Base-by-base conservation (phyloP, 2,329 filamentous ascomycete genomes). In the Verticillium nubilum region DNA sequence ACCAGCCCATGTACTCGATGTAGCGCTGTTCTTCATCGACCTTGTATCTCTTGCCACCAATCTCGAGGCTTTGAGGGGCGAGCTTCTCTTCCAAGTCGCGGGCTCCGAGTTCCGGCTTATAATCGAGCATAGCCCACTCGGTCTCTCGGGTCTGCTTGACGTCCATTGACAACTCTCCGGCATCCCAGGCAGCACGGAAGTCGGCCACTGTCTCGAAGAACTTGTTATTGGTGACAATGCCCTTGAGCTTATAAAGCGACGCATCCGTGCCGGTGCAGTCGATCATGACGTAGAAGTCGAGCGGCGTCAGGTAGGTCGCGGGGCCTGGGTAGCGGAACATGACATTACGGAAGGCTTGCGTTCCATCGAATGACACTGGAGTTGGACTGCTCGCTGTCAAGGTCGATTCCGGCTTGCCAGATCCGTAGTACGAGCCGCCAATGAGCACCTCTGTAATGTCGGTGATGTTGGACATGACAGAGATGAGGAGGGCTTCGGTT, bases 1-100 rank as follows among this genome's bases (percentile, higher is more conserved):
- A 73, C 70, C 79, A 84, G 19, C 78, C 80, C 69, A 83, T 77
- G 73, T 78, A 84, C 60, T 78, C 77, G 35, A 84, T 73, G 62
- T 78, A 83, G 56, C 75, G 72, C 60, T 79, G 67, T 35, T 76
- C 67, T 28, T 63, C 59, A 62, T 83, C 81, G 15, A 83, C 57
- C 56, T 68, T 70, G 67, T 77, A 77, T 2, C 75, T 70, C 62
- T 74, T 76, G 31, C 75, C 75, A 2, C 72, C 73, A 2, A 75
- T 61, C 63, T 75, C 73, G 15, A 74, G 64, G 31, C 65, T 72
- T 57, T 74, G 70, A 2, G 74, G 75, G 2, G 74, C 72, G 3
- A 71, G 65, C 4, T 65, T 69, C 5, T 72, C 65, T 37, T 76
- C 73, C 4, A 76, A 66, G 29, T 71, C 67, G 7, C 74, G 70